These are phyloP conservation scores for Blastomyces parvus DNA, from an alignment of 2,329 filamentous ascomycete genomes.

Conservation along the genomic window DNA sequence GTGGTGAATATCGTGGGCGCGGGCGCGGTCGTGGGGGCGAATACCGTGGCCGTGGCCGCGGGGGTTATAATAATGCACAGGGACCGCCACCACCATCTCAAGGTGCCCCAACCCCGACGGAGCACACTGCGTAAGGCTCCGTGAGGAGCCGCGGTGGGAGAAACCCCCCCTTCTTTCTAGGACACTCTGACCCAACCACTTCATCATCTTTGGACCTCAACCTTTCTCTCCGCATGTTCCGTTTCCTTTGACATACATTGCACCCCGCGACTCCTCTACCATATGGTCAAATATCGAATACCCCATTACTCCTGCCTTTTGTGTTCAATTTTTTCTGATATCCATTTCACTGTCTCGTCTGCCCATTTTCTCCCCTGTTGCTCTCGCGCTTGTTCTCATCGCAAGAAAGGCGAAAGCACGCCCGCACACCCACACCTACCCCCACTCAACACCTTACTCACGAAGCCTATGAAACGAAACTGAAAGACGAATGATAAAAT, in stretches of 20 bases:
- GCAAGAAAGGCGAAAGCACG: not conserved
- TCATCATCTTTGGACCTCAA: not conserved
- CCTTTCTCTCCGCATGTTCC: constrained; percentile 1
- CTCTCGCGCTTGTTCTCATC: not conserved
- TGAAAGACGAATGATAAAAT: constrained; percentile 2
- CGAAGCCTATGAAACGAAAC: constrained; percentile 2
- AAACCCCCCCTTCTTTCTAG: not conserved
- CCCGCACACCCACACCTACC: not conserved
- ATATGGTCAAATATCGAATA: not conserved
- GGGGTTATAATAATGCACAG: constrained; percentile 14
- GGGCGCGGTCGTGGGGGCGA: constrained; percentile 28
- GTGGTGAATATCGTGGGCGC: constrained; percentile 29
- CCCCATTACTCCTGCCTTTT: not conserved
- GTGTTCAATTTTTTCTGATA: not conserved
- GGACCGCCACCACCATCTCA: not conserved
- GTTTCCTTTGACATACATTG: constrained; percentile 4
- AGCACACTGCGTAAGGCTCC: not conserved
- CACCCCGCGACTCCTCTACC: not conserved
- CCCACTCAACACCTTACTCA: constrained; percentile 1
- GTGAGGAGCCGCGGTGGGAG: not conserved
- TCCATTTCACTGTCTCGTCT: not conserved
- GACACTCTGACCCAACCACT: not conserved
- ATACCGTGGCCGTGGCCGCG: constrained; percentile 28
- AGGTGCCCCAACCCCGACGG: not conserved
- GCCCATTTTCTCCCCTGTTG: not conserved